These are phyloP conservation scores for Juglanconis sp. DNA, from an alignment of 2,329 filamentous ascomycete species.

Conservation along the genomic window DNA sequence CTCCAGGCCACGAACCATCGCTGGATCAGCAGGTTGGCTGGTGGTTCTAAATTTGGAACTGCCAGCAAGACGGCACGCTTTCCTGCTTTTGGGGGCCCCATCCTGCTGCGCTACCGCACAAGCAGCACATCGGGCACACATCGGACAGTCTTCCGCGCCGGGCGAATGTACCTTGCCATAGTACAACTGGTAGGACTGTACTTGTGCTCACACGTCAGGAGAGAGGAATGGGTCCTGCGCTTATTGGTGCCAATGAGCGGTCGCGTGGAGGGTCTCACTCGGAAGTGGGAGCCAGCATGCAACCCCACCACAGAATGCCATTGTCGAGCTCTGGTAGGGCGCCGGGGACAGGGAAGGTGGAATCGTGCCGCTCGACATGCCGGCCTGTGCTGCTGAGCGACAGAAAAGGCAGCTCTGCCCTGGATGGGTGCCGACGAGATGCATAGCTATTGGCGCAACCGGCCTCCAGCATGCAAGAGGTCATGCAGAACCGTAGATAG, in stretches of 20 bases:
- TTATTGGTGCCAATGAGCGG: conserved; percentile 29
- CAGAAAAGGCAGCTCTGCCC: conserved; percentile 30
- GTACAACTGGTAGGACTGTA: conserved; percentile 6
- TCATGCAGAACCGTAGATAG: conserved; percentile 23
- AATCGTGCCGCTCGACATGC: conserved; percentile 14
- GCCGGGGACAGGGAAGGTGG: conserved; percentile 15
- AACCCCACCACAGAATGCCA: conserved; percentile 26
- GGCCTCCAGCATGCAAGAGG: conserved; percentile 18
- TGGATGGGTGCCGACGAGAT: conserved; percentile 22
- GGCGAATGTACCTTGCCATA: conserved; percentile 7
- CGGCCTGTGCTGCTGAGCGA: conserved; percentile 26
- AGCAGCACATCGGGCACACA: conserved; percentile 13
- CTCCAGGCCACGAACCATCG: conserved; percentile 34
- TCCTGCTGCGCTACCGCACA: conserved; percentile 25
- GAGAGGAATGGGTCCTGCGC: conserved; percentile 18
- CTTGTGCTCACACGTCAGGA: conserved; percentile 15
- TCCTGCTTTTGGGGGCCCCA: conserved; percentile 34
- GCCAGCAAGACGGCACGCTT: conserved; percentile 30
- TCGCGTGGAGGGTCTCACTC: conserved; percentile 26
- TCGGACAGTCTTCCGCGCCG: conserved; percentile 18
- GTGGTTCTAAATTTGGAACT: conserved; percentile 43
- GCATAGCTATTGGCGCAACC: conserved; percentile 28
- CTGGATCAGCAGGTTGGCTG: conserved; percentile 30
- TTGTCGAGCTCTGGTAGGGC: conserved; percentile 19
- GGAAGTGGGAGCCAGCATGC: conserved; percentile 27